Base-by-base conservation (phyloP, 352 stramenopile genomes). In the Hyaloperonospora brassicae region DNA sequence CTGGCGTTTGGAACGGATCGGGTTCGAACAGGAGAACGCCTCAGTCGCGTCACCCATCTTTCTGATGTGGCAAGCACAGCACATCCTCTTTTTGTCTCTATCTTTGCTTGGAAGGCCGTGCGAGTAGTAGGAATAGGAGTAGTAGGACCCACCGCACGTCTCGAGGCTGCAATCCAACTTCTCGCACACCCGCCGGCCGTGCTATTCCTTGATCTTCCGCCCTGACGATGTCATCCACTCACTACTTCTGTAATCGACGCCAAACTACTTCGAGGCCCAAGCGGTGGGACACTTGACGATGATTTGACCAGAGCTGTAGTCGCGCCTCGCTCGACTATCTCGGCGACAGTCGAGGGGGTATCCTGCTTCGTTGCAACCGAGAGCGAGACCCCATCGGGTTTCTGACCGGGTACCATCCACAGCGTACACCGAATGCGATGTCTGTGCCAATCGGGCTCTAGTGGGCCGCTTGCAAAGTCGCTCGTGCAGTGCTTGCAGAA, bases 361-460 rank as follows among this genome's bases (percentile, higher is more conserved):
- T 2, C 73, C 73, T 5, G 66, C 31, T n/a, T 66, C 55, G 47
- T 86, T 76, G 24, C 78, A 83, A 3, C 62, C 66, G 13, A 66
- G 64, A 23, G 87, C 51, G 55, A 86, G 69, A 24, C 79, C 79
- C 3, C n/a, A n/a, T n/a, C n/a, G n/a, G n/a, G 84, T 89, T 45
- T 65, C 70, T 52, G 95, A 96, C 14, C 83, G 85, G 30, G 77
- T 84, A 43, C 74, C 83, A 84, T 84, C 95, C 1, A 95, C 64
- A 52, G 95, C 93, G 79, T 0, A 74, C 74, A 6, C 87, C 73
- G 52, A 83, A 90, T 1, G 79, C 70, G 53, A 85, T 91, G 27
- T 70, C 62, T 0, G 61, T 73, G 21, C 93, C 66, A 38, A 86
- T 70, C 8, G 66, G 79, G 0, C 77, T 70, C 22, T 84, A 61